These are phyloP conservation scores for Paramecium sexaurelia DNA, from an alignment of 73 alveolate species.

Conservation along the genomic window DNA sequence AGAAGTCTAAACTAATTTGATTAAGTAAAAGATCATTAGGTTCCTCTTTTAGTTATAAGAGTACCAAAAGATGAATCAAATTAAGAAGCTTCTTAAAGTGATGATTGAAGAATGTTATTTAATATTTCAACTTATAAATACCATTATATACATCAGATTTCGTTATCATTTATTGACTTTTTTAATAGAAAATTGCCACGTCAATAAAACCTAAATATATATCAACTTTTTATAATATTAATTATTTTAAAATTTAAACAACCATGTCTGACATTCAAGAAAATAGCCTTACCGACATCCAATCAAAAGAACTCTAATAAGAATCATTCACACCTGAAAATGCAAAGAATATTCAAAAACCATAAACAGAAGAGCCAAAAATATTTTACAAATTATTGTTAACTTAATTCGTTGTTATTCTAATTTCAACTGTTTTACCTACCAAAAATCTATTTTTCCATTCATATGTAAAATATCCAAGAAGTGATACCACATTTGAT, in stretches of 20 bases:
- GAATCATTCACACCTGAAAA: background rate
- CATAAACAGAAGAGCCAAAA: background rate
- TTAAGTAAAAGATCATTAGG: conserved; percentile 1
- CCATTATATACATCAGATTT: too few relatives aligned
- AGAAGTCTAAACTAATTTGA: background rate
- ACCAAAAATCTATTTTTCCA: background rate
- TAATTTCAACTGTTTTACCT: background rate
- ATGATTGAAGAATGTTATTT: background rate
- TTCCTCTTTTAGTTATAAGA: background rate
- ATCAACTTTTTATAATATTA: background rate
- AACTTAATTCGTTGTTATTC: background rate
- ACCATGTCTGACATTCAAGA: background rate
- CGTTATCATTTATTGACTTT: too few relatives aligned
- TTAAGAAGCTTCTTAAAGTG: conserved; percentile 26
- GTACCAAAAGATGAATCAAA: conserved; percentile 28
- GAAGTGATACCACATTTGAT: background rate
- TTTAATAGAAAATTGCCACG: background rate
- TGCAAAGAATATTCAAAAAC: background rate
- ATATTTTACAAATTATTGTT: background rate
- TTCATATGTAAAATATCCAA: background rate
- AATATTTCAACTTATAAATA: background rate
- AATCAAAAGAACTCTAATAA: background rate
- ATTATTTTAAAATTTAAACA: background rate
- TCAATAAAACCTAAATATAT: background rate
- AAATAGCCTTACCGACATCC: background rate